These are phyloP conservation scores for Neurospora discreta DNA, from an alignment of 495 filamentous ascomycete genomes.

Conservation along the genomic window DNA sequence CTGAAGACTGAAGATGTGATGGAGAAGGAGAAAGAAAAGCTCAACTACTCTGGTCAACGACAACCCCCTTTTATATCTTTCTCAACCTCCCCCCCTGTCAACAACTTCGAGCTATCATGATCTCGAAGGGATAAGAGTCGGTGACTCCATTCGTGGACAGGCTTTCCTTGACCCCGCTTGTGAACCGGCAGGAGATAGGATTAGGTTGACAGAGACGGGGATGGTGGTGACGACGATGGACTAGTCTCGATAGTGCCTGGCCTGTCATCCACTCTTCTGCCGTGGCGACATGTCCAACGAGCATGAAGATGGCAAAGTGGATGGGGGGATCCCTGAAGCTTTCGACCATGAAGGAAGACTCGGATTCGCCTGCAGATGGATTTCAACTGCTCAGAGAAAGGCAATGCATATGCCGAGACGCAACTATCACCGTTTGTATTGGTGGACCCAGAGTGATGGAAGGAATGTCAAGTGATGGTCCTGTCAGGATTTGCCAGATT, in stretches of 20 bases:
- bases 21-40: slow-evolving; percentile 47
- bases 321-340: slow-evolving; percentile 29
- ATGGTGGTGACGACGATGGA: slow-evolving; percentile 26
- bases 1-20: slow-evolving; percentile 29
- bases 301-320: slow-evolving; percentile 17
- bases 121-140: slow-evolving; percentile 36
- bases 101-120: slow-evolving; percentile 23
- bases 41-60: slow-evolving; percentile 27
- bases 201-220: slow-evolving; percentile 9
- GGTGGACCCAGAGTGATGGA: slow-evolving; percentile 14
- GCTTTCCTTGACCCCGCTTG: slow-evolving; percentile 33
- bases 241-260: slow-evolving; percentile 19
- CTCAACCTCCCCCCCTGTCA: slow-evolving; percentile 10
- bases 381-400: slow-evolving; percentile 39
- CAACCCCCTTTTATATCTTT: slow-evolving; percentile 55
- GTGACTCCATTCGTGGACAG: slow-evolving; percentile 35
- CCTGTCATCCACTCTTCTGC: slow-evolving; percentile 35
- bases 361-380: slow-evolving; percentile 27
- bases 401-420: slow-evolving; percentile 28
- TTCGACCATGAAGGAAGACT: slow-evolving; percentile 17
- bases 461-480: slow-evolving; percentile 12
- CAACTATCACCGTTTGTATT: slow-evolving; percentile 24
- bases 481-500: slow-evolving; percentile 6
- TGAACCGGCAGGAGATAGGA: slow-evolving; percentile 23
- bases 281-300: slow-evolving; percentile 39